phyloP scores from a whole-genome alignment of 306 rosid genomes.

The Casuarina equisetifolia region DNA sequence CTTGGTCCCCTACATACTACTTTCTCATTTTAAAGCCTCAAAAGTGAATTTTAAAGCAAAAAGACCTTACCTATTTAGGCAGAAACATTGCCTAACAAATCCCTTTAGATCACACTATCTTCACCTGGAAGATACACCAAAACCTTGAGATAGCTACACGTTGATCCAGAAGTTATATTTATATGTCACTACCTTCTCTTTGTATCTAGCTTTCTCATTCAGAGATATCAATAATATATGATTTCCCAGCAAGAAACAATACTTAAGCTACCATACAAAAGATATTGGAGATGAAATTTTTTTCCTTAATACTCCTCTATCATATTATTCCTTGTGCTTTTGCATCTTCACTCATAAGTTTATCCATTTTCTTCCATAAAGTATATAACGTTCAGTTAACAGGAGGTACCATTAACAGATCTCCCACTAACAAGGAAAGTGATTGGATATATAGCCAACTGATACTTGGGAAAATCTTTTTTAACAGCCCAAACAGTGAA shows the following conservation, averaged over 20 bases:
- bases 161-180: neutral
- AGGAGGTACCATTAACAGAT: neutral
- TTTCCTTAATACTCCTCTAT: neutral
- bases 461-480: neutral
- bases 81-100: neutral
- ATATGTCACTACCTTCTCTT: neutral
- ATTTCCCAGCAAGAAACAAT: neutral
- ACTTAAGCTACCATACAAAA: neutral
- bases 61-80: neutral
- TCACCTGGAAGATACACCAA: neutral
- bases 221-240: neutral
- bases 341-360: neutral
- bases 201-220: neutral
- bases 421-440: neutral
- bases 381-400: neutral
- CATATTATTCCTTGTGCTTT: neutral
- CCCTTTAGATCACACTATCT: neutral
- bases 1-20: neutral
- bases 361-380: neutral
- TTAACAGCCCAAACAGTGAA: neutral
- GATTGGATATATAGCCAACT: neutral
- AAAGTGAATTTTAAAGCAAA: neutral
- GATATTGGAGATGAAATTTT: neutral
- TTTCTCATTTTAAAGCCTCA: neutral
- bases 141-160: neutral